Conservation (phyloP, 129 eudicot genomes). For the Centrapalus pauciflorus region DNA sequence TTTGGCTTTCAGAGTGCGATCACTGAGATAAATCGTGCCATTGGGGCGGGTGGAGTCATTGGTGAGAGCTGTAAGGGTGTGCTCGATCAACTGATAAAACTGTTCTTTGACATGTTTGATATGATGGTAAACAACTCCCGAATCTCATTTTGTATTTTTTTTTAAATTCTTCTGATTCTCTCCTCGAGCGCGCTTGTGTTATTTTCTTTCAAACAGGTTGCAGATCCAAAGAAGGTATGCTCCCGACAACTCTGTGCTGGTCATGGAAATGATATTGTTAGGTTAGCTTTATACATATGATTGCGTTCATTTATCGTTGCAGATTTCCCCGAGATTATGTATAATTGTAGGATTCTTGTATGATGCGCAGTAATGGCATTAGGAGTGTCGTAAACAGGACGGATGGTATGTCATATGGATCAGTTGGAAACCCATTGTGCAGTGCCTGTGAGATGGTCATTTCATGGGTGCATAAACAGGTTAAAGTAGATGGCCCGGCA, state of each 20-base stretch:
- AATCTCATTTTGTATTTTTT: background rate
- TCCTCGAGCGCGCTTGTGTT: no score
- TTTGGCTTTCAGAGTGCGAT: slow-evolving; percentile 38
- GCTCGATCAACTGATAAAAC: slow-evolving; percentile 40
- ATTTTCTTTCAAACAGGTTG: slow-evolving; percentile 40
- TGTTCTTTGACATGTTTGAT: slow-evolving; percentile 36
- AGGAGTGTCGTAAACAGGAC: slow-evolving; percentile 32
- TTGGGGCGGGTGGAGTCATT: slow-evolving; percentile 54
- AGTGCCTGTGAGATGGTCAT: slow-evolving; percentile 55
- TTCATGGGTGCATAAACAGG: slow-evolving; percentile 58
- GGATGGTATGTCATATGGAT: slow-evolving; percentile 14
- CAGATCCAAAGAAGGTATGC: slow-evolving; percentile 58
- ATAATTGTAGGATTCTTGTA: background rate
- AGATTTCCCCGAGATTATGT: background rate
- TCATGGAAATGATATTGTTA: no score
- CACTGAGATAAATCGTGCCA: slow-evolving; percentile 61
- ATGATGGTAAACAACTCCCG: slow-evolving; percentile 27
- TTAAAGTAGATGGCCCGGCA: no score
- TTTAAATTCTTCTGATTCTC: no score
- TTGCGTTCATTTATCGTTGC: no score
- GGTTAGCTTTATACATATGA: no score
- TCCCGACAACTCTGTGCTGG: no score
- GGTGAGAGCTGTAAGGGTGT: slow-evolving; percentile 42
- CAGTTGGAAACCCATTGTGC: slow-evolving; percentile 29
- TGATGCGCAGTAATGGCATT: slow-evolving; percentile 44